Evolutionary conservation across 352 stramenopile species (phyloP).

Genomic region (Hyaloperonospora arabidopsidis): DNA sequence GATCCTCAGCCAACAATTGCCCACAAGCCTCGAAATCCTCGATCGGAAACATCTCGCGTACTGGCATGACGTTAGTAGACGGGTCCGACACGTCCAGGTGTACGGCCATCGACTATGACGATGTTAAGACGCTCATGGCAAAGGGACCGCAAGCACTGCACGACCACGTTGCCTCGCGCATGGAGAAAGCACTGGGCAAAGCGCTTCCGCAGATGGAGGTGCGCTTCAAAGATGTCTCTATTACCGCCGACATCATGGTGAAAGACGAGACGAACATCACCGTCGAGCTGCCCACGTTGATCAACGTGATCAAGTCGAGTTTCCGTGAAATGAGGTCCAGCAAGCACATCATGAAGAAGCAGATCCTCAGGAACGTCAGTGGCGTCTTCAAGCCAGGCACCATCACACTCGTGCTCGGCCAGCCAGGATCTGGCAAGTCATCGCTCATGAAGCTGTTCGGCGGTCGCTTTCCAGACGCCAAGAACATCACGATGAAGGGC

Average conservation of each 20-base stretch:
- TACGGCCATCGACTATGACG: conserved; percentile 14
- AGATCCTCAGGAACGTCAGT: conserved; percentile 32
- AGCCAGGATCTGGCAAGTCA: conserved; percentile 42
- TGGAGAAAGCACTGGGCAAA: conserved; percentile 26
- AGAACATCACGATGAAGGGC: conserved; percentile 30
- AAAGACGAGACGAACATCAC: conserved; percentile 14
- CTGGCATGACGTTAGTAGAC: no score
- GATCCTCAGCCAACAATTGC: no score
- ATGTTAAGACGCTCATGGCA: conserved; percentile 29
- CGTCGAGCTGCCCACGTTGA: conserved; percentile 16
- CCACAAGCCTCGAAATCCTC: no score
- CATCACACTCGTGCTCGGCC: conserved; percentile 43
- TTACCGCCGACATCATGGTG: conserved; percentile 25
- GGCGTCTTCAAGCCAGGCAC: conserved; percentile 37
- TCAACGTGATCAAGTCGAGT: conserved; percentile 18
- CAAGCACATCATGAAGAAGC: conserved; percentile 28
- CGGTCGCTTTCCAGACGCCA: conserved; percentile 26
- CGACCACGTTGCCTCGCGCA: conserved; percentile 18
- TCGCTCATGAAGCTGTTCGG: conserved; percentile 47
- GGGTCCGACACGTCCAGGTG: no score
- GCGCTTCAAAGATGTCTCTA: conserved; percentile 29
- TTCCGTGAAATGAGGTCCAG: conserved; percentile 17
- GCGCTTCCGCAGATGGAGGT: conserved; percentile 39
- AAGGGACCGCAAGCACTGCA: conserved; percentile 28
- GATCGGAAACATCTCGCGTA: no score